Evolutionary conservation across 805 yeast genomes (phyloP).

Genomic region (Ogataea neopini): DNA sequence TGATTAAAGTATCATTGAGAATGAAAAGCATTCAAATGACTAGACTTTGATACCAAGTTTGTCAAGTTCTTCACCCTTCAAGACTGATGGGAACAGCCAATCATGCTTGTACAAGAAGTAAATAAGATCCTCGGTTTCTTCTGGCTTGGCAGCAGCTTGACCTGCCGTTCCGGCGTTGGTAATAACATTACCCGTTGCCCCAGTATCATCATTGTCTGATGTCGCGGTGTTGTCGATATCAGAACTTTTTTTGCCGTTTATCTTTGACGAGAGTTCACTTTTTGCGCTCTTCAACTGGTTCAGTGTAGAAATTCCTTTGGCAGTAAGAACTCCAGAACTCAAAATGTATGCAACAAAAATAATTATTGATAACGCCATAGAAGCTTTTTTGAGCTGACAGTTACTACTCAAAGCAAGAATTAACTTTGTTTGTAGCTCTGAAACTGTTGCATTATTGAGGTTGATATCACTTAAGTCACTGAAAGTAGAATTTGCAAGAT

Average conservation of each 20-base stretch:
- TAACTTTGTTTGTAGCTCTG: conserved; percentile 17
- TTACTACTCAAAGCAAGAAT: conserved; percentile 18
- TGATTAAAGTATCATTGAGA: too few species aligned
- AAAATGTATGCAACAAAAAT: conserved; percentile 16
- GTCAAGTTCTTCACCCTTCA: conserved; percentile 1
- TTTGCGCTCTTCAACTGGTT: conserved; percentile 12
- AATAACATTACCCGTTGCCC: not conserved
- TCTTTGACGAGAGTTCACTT: not conserved
- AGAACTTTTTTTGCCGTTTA: not conserved
- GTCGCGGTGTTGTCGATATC: not conserved
- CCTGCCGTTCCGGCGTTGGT: not conserved
- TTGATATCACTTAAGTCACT: not conserved
- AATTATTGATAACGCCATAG: conserved; percentile 21
- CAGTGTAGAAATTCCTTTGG: conserved; percentile 15
- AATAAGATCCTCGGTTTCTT: conserved; percentile 4
- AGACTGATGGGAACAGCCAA: conserved; percentile 22
- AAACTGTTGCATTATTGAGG: conserved; percentile 16
- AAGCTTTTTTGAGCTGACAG: conserved; percentile 27
- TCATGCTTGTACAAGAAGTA: conserved; percentile 19
- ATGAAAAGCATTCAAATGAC: too few species aligned
- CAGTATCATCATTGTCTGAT: not conserved
- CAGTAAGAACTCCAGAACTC: conserved; percentile 18
- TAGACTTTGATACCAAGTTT: not conserved
- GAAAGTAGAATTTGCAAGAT: conserved; percentile 5
- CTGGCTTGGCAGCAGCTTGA: not conserved